Base-by-base conservation (phyloP, 2,329 filamentous ascomycete species). In the Trichoderma sp. region DNA sequence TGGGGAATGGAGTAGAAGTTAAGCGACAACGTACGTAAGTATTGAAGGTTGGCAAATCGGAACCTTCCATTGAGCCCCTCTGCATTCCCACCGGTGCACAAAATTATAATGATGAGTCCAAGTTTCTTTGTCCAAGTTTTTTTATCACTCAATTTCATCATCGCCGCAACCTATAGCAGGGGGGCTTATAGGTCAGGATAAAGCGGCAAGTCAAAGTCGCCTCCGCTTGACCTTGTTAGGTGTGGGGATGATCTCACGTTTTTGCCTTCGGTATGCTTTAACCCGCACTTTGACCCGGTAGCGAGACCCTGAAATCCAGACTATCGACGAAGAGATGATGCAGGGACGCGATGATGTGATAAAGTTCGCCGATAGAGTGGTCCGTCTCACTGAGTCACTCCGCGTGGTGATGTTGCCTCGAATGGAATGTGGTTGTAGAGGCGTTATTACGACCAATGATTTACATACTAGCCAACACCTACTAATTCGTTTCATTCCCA, bases 321-420 rank as follows among this genome's bases (percentile, higher is more conserved):
- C 19, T 63, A 22, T 27, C 9, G 19, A 9, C 15, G 19, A 63
- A 52, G 59, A 63, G 19, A 22, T 35, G 59, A 63, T 63, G 22
- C 59, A 63, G 42, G 59, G 59, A 25, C 32, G 19, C 5, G 42
- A 63, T 63, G 42, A 52, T 63, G 59, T 19, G 42, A 63, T 63
- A 29, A 37, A 34, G 58, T 61, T 61, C 27, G 39, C 58, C 39
- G 39, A 61, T 48, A 8, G 25, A 29, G 22, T 25, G 29, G 19
- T 15, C 34, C n/a, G 17, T 12, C 35, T 2, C 2, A 1, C 52
- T 37, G 7, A 25, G 42, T 9, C 6, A 22, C 1, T 19, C 37
- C 25, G 22, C 37, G 37, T 59, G 56, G 59, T 19, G 42, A 50
- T 25, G 45, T 37, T n/a, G 32, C 27, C 6, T 35, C 13, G 29